Conservation (phyloP, 139 green algal species). For the Mesotaenium endlicherianum region DNA sequence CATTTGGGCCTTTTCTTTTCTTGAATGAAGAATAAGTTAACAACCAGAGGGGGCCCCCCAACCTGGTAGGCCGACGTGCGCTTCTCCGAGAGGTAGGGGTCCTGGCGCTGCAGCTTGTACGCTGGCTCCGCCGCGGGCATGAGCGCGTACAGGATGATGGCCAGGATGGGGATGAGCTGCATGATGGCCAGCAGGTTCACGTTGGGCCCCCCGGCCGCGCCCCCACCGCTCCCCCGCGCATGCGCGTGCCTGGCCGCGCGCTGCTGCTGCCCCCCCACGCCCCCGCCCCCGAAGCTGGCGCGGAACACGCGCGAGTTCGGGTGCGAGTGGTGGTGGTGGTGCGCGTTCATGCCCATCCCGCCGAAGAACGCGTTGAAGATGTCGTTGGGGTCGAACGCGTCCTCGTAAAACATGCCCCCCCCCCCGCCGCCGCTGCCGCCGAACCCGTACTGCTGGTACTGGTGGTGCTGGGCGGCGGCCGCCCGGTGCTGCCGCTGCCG, state of each 20-base stretch:
- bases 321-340: not conserved
- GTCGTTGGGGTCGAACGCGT: conserved; percentile 47
- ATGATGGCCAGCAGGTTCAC: conserved; percentile 21
- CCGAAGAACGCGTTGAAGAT: conserved; percentile 54
- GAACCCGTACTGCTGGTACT: conserved; percentile 1
- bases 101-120: conserved; percentile 14
- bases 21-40: too few relatives aligned
- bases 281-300: not conserved
- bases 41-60: too few relatives aligned
- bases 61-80: too few relatives aligned
- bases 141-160: conserved; percentile 34
- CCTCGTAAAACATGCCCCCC: not conserved
- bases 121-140: conserved; percentile 10
- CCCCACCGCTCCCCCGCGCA: not conserved
- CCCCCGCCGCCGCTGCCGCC: not conserved
- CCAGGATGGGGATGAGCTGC: conserved; percentile 31
- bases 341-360: not conserved
- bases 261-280: not conserved
- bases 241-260: not conserved
- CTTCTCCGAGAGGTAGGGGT: not conserved
- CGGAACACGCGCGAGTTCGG: not conserved
- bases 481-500: conserved; percentile 17
- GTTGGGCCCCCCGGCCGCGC: not conserved
- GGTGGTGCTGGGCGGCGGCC: not conserved
- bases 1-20: too few relatives aligned